Conservation (phyloP, 306 rosid genomes). For the Hippophae tibetana region DNA sequence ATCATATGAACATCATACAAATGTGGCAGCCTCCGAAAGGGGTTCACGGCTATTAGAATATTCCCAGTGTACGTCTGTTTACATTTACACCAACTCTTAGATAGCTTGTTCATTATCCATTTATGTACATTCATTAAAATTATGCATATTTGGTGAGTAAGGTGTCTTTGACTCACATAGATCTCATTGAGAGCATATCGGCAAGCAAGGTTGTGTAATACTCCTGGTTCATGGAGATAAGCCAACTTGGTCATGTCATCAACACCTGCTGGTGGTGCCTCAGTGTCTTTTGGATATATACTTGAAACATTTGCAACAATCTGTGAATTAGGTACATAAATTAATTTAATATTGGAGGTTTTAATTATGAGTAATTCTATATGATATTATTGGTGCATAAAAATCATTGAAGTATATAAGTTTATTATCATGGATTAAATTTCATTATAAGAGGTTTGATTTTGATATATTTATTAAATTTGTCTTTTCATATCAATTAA, state of each 20-base stretch:
- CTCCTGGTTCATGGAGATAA: constrained; percentile 83
- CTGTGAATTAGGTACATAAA: constrained; percentile 32
- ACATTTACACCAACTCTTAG: constrained; percentile 23
- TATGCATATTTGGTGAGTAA: background rate
- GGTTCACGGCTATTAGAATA: constrained; percentile 80
- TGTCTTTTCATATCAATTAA: too few species aligned
- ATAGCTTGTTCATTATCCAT: background rate
- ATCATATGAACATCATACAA: constrained; percentile 78
- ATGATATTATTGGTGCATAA: too few species aligned
- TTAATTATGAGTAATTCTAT: too few species aligned
- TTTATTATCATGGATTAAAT: too few species aligned
- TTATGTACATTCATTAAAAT: background rate
- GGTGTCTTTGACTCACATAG: constrained; percentile 48
- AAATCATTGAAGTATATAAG: too few species aligned
- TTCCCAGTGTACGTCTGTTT: constrained; percentile 79
- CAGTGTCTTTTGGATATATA: constrained; percentile 77
- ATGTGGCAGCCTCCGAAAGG: constrained; percentile 75
- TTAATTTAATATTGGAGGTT: too few species aligned
- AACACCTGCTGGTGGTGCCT: constrained; percentile 84
- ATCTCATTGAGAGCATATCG: constrained; percentile 78
- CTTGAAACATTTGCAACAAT: constrained; percentile 56
- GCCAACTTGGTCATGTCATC: constrained; percentile 92
- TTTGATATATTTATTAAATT: too few species aligned
- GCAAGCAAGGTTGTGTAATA: constrained; percentile 46
- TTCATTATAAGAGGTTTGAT: too few species aligned